Conservation (phyloP, 257 asterid species). For the Rehmannia glutinosa region DNA sequence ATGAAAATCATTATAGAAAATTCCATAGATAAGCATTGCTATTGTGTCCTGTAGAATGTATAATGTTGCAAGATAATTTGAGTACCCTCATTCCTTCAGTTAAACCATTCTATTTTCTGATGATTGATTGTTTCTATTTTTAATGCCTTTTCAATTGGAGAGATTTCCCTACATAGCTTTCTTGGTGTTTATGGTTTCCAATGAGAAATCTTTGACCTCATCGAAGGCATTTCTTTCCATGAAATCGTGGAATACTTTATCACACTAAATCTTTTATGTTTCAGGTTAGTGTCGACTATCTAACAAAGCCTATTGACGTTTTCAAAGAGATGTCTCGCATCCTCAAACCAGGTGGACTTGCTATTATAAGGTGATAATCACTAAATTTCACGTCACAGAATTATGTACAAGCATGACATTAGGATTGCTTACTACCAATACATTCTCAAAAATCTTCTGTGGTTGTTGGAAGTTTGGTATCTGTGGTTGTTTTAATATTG, state of each 20-base stretch:
- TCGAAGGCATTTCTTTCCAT: too few relatives aligned
- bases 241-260: too few relatives aligned
- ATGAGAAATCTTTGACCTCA: too few relatives aligned
- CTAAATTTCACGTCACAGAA: not conserved
- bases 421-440: not conserved
- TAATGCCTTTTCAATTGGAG: too few relatives aligned
- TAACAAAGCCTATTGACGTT: constrained; percentile 78
- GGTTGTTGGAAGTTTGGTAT: not conserved
- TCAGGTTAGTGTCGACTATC: constrained; percentile 96
- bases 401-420: not conserved
- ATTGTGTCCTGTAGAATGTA: not conserved
- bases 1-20: too few relatives aligned
- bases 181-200: too few relatives aligned
- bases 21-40: not conserved
- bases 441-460: not conserved
- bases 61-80: not conserved
- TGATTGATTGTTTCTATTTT: too few relatives aligned
- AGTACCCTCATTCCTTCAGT: not conserved
- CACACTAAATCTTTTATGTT: constrained; percentile 10
- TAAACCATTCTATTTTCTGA: too few relatives aligned
- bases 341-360: constrained; percentile 94
- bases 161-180: too few relatives aligned
- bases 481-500: constrained; percentile 1
- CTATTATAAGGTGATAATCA: constrained; percentile 60
- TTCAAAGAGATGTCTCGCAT: constrained; percentile 85